These are phyloP conservation scores for Glebionis coronaria DNA, from an alignment of 129 eudicot genomes.

Conservation along the genomic window DNA sequence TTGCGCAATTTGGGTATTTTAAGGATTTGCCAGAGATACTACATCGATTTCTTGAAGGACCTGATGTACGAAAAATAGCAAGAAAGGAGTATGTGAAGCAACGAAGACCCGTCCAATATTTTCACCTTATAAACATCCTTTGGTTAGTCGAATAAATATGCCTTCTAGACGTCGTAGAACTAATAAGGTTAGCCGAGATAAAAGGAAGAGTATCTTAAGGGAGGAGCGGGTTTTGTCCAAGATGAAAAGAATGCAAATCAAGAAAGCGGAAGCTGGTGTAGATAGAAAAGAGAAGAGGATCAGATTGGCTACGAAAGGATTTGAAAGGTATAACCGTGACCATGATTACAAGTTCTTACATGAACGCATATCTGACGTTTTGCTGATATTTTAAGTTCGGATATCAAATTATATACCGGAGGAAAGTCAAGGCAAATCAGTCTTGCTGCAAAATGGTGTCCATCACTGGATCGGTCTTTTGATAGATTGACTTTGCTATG, in stretches of 20 bases:
- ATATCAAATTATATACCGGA: background rate
- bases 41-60: constrained; percentile 5
- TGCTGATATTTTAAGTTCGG: background rate
- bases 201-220: background rate
- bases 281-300: background rate
- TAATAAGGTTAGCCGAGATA: background rate
- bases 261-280: background rate
- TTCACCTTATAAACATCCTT: background rate
- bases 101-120: background rate
- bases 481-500: constrained; percentile 12
- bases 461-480: background rate
- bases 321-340: constrained; percentile 1
- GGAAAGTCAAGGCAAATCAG: background rate
- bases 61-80: background rate
- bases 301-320: background rate
- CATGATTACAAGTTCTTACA: constrained; percentile 5
- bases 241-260: background rate
- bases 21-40: constrained; percentile 2
- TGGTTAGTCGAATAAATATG: no score
- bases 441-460: constrained; percentile 22
- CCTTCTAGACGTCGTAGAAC: no score
- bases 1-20: background rate
- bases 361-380: constrained; percentile 9
- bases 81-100: background rate
- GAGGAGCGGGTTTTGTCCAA: background rate